These are phyloP conservation scores for Alternaria arborescens DNA, from an alignment of 2,329 filamentous ascomycete genomes.

Conservation along the genomic window DNA sequence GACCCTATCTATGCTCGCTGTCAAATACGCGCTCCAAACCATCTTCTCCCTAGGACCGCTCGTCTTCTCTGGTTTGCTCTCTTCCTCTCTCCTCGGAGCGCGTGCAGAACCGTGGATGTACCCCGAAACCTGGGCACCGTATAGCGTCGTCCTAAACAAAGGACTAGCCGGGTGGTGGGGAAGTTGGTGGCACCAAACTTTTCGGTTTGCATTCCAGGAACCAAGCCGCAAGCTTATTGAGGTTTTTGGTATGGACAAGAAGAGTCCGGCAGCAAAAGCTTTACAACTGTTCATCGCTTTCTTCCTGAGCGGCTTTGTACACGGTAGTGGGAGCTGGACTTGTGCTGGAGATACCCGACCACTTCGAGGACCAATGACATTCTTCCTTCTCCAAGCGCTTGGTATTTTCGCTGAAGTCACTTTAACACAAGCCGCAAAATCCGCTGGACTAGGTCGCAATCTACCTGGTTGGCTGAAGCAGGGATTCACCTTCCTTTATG, in stretches of 20 bases:
- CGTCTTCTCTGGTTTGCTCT: slow-evolving; percentile 66
- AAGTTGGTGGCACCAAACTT: slow-evolving; percentile 89
- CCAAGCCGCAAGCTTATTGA: slow-evolving; percentile 62
- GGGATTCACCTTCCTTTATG: slow-evolving; percentile 68
- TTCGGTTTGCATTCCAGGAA: slow-evolving; percentile 75
- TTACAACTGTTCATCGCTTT: slow-evolving; percentile 66
- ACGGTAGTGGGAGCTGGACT: slow-evolving; percentile 74
- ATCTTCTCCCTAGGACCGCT: slow-evolving; percentile 70
- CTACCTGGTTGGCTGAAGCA: slow-evolving; percentile 60
- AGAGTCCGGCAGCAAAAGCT: slow-evolving; percentile 48
- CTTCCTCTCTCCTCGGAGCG: slow-evolving; percentile 67
- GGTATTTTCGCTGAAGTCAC: slow-evolving; percentile 69
- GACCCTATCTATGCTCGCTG: slow-evolving; percentile 62
- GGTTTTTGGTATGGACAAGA: slow-evolving; percentile 37
- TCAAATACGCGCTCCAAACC: slow-evolving; percentile 68
- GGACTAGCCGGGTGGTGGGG: slow-evolving; percentile 87
- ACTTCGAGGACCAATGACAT: slow-evolving; percentile 63
- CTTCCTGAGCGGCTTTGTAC: slow-evolving; percentile 71
- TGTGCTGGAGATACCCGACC: slow-evolving; percentile 64
- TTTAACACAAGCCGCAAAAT: slow-evolving; percentile 37
- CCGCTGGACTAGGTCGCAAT: slow-evolving; percentile 41
- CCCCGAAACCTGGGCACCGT: slow-evolving; percentile 64
- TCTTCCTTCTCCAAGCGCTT: slow-evolving; percentile 75
- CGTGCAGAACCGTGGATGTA: slow-evolving; percentile 70
- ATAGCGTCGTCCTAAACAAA: slow-evolving; percentile 66